These are phyloP conservation scores for Mucor ambiguus DNA, from an alignment of 371 early-diverging fungal species.

Conservation along the genomic window DNA sequence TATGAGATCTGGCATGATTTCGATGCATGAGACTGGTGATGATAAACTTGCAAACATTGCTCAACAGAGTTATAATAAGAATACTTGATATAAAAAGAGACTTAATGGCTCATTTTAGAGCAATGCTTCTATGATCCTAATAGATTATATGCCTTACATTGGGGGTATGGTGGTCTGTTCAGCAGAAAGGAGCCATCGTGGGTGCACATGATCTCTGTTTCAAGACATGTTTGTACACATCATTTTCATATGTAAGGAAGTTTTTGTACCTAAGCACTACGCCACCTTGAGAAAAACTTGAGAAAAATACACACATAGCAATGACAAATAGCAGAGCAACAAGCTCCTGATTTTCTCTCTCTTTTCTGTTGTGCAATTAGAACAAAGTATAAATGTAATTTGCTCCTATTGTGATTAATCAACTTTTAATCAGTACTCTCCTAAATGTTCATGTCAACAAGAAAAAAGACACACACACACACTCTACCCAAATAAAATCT, in stretches of 20 bases:
- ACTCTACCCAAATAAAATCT: not conserved
- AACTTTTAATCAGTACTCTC: not conserved
- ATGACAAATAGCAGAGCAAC: not conserved
- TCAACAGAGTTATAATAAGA: too few relatives aligned
- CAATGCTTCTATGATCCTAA: not conserved
- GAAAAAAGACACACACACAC: not conserved
- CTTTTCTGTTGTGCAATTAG: not conserved
- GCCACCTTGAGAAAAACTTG: not conserved
- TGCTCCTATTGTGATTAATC: not conserved
- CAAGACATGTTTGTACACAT: not conserved
- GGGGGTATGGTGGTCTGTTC: not conserved
- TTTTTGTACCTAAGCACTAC: not conserved
- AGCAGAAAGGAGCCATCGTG: not conserved
- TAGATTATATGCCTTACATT: too few relatives aligned
- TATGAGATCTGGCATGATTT: too few relatives aligned
- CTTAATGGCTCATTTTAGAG: too few relatives aligned
- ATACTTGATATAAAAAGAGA: too few relatives aligned
- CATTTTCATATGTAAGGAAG: not conserved
- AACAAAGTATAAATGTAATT: not conserved
- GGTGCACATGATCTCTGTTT: not conserved
- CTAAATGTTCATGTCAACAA: not conserved
- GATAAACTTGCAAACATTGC: not conserved
- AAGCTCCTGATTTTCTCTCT: not conserved
- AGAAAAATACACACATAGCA: not conserved
- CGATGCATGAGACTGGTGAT: not conserved